These are phyloP conservation scores for Trichoderma virens DNA, from an alignment of 495 filamentous ascomycete genomes.

Conservation along the genomic window DNA sequence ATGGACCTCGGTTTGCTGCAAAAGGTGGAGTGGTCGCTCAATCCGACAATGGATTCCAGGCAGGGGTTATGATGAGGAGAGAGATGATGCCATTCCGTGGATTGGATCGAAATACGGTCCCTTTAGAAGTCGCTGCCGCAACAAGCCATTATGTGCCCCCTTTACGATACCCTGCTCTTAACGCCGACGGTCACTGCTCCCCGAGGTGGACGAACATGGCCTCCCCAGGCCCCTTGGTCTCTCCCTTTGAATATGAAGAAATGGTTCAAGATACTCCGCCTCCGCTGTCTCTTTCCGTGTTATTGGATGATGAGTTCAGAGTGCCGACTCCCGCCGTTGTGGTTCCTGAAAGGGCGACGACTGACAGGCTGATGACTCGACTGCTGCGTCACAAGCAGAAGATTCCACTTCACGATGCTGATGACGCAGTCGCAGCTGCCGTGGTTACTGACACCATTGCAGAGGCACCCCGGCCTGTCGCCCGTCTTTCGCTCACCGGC, in stretches of 20 bases:
- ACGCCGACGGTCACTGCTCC: neutral
- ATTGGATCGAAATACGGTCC: neutral
- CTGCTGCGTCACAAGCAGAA: conserved; percentile 20
- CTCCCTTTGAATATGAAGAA: neutral
- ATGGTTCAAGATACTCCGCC: conserved; percentile 9
- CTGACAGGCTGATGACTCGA: conserved; percentile 17
- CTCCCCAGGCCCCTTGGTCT: neutral
- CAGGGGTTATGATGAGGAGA: neutral
- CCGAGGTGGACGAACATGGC: neutral
- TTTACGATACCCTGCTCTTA: conserved; percentile 1
- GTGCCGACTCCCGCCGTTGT: conserved; percentile 19
- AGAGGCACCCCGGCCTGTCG: conserved; percentile 15
- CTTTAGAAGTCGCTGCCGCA: conserved; percentile 3
- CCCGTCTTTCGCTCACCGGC: neutral
- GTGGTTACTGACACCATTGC: conserved; percentile 23
- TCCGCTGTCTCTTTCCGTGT: conserved; percentile 9
- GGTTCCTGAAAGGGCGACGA: conserved; percentile 20
- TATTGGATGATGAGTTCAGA: conserved; percentile 9
- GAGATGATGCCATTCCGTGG: neutral
- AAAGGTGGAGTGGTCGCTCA: neutral
- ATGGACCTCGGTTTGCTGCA: neutral
- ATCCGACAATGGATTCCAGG: conserved; percentile 6
- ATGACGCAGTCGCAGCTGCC: conserved; percentile 23
- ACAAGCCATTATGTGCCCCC: neutral
- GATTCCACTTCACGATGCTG: conserved; percentile 16